Evolutionary conservation across 257 asterid genomes (phyloP).

Genomic region (Solanum okadae): DNA sequence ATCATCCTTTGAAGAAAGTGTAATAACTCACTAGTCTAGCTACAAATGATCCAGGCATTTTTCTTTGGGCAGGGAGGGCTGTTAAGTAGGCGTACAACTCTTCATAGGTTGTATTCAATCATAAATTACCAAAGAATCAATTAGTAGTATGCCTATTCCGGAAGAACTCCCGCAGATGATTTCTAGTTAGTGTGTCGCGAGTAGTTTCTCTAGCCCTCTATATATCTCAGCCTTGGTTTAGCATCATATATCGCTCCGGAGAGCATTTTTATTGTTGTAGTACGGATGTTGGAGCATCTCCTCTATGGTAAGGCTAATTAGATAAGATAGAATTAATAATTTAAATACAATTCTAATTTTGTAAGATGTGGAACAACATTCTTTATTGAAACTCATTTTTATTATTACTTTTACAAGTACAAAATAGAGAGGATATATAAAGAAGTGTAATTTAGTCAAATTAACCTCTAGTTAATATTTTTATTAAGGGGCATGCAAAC

Average conservation of each 20-base stretch:
- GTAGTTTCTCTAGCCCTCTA: not conserved
- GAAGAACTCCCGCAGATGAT: not conserved
- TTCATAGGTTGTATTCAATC: not conserved
- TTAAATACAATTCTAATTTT: too few species aligned
- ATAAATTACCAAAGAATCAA: not conserved
- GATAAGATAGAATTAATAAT: too few species aligned
- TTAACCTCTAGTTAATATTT: too few species aligned
- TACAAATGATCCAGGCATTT: not conserved
- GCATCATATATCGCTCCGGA: not conserved
- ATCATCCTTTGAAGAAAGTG: not conserved
- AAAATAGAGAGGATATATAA: too few species aligned
- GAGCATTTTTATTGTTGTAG: not conserved
- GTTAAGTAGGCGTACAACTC: not conserved
- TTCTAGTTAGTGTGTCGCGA: not conserved
- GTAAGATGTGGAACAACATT: too few species aligned
- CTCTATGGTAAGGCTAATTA: too few species aligned
- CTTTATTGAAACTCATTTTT: too few species aligned
- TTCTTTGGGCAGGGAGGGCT: not conserved
- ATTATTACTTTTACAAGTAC: too few species aligned
- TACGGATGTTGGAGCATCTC: too few species aligned
- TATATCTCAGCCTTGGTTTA: not conserved
- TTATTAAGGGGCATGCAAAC: too few species aligned
- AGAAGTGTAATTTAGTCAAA: too few species aligned
- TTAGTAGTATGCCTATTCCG: not conserved
- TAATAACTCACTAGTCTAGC: not conserved